A percentile compares a stretch with the other conserved stretches of the same genome.
Conservation (phyloP, 2,329 filamentous ascomycete species). For the Domatiomyces globalis region DNA sequence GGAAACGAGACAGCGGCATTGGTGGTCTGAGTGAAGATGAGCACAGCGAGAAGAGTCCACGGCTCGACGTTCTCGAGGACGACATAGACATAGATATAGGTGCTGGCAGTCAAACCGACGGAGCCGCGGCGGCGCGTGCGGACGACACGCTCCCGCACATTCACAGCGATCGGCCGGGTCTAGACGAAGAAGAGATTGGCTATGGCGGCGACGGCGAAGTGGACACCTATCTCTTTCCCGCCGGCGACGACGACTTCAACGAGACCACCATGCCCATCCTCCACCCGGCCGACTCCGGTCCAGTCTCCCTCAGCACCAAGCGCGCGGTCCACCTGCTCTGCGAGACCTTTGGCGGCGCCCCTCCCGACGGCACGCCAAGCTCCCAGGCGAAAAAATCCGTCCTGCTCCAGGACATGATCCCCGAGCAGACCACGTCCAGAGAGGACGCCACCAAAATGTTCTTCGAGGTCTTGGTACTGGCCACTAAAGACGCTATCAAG, state of each 20-base stretch:
- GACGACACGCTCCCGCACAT: slow-evolving; percentile 24
- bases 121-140: slow-evolving; percentile 49
- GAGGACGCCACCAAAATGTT: slow-evolving; percentile 98
- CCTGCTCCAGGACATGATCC: slow-evolving; percentile 81
- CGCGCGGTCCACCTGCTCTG: slow-evolving; percentile 90
- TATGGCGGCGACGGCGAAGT: slow-evolving; percentile 26
- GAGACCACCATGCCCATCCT: slow-evolving; percentile 62
- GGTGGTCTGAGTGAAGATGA: slow-evolving; percentile 54
- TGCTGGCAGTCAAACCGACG: slow-evolving; percentile 29
- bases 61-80: slow-evolving; percentile 48
- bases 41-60: slow-evolving; percentile 50
- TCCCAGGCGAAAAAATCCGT: slow-evolving; percentile 64
- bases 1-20: slow-evolving; percentile 81
- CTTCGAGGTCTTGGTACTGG: slow-evolving; percentile 88
- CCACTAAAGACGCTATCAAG: slow-evolving; percentile 95
- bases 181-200: slow-evolving; percentile 31
- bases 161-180: slow-evolving; percentile 30
- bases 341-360: slow-evolving; percentile 62
- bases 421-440: slow-evolving; percentile 64
- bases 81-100: slow-evolving; percentile 42
- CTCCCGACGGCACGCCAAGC: slow-evolving; percentile 50
- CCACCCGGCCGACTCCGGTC: slow-evolving; percentile 69
- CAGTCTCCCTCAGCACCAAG: slow-evolving; percentile 80
- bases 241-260: slow-evolving; percentile 52
- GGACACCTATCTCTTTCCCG: slow-evolving; percentile 29